Base-by-base conservation (phyloP, 2,329 filamentous ascomycete genomes). In the Chalaropsis ovoidea region DNA sequence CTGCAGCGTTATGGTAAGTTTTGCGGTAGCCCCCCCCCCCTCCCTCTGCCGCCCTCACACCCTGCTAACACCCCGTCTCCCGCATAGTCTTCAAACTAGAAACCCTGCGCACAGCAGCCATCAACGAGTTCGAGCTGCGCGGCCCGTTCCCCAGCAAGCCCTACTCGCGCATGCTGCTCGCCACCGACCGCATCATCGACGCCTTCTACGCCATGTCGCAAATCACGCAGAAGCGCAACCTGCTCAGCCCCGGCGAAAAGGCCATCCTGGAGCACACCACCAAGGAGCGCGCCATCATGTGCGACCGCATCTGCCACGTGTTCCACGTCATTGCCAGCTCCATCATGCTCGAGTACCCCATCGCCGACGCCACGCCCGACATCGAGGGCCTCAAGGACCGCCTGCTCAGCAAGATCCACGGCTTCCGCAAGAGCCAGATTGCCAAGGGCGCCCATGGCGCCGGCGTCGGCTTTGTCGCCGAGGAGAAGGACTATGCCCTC, bases 141-240 rank as follows among this genome's bases (percentile, higher is more conserved):
- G 89, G 93, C 0, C 90, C 92, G 0, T 99, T 99, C 71, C 90
- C 91, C 0, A 82, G 86, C 69, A 83, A 82, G 54, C 81, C 84
- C 17, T 92, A 89, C 73, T 83, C 82, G 3, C 83, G 85, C 43
- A 88, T 97, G 66, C 82, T 97, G 72, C 82, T 84, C 24, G 87
- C 87, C 10, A 96, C 92, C 0, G 86, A 87, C 68, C 86, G 88
- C 63, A 89, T 96, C 76, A 84, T 97, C 3, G 92, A 96, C 75
- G 87, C 90, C 45, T 96, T 99, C 74, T 92, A 97, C 72, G 90
- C 92, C 63, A 96, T 99, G 90, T 95, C 93, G 69, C 84, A 96
- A 11, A 86, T 96, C 68, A 91, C 95, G 45, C 82, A 88, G 72
- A 93, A 92, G 71, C 89, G 93, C 67, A 79, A 86, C 11, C 82